Evolutionary conservation across 345 rosid species (phyloP).

Genomic region (Linum tenue): DNA sequence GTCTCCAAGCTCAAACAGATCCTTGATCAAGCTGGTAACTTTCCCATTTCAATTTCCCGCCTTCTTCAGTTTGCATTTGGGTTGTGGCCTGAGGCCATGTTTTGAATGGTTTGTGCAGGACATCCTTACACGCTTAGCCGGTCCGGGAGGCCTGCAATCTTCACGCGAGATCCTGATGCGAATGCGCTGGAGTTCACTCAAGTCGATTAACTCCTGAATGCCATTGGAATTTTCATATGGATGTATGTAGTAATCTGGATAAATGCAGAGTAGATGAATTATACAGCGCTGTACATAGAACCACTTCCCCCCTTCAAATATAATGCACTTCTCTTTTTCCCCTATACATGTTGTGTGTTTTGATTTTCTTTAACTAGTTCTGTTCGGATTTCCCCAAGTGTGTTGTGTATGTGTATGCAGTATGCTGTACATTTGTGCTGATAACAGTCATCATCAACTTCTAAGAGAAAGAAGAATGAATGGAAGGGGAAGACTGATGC

Average conservation of each 20-base stretch:
- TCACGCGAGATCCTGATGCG: slow-evolving; percentile 86
- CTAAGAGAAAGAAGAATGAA: too few species aligned
- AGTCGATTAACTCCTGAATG: slow-evolving; percentile 21
- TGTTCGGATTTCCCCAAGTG: too few species aligned
- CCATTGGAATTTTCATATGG: neutral
- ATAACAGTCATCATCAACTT: neutral
- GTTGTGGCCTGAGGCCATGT: neutral
- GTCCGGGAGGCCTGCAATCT: slow-evolving; percentile 89
- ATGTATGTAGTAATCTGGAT: neutral
- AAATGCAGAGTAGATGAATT: neutral
- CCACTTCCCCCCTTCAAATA: neutral
- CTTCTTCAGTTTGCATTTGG: neutral
- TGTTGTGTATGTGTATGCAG: too few species aligned
- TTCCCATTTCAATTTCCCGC: slow-evolving; percentile 3
- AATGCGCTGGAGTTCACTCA: slow-evolving; percentile 90
- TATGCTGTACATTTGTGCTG: neutral
- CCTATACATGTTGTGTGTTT: neutral
- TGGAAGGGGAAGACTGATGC: too few species aligned
- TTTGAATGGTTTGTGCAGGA: slow-evolving; percentile 30
- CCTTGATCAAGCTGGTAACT: slow-evolving; percentile 68
- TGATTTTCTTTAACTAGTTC: neutral
- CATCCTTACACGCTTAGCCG: slow-evolving; percentile 66
- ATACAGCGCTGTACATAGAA: neutral
- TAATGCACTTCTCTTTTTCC: neutral
- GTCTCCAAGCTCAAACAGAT: slow-evolving; percentile 62